phyloP scores from a whole-genome alignment of 1,284 basidiomycete species.

The Cryptococcus hybrid region DNA sequence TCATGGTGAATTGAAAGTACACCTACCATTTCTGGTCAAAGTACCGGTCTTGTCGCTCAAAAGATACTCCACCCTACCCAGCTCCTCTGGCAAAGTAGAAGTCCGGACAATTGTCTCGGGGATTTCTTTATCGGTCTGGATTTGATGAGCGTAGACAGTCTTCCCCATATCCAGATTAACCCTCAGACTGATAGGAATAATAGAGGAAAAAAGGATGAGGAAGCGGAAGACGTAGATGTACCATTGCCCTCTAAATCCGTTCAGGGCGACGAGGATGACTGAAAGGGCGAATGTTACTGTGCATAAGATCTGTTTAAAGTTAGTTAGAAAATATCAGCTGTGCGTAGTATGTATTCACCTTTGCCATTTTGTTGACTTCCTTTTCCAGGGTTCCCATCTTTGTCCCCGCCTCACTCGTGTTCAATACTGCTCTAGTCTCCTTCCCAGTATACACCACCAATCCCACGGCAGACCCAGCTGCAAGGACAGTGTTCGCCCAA shows the following conservation, averaged over 20 bases:
- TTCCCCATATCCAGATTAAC: constrained; percentile 99
- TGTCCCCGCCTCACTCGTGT: constrained; percentile 94
- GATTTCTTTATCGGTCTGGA: constrained; percentile 90
- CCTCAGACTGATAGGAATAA: constrained; percentile 93
- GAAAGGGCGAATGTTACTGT: constrained; percentile 91
- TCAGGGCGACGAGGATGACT: constrained; percentile 86
- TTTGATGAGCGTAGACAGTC: constrained; percentile 93
- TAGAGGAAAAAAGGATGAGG: constrained; percentile 95
- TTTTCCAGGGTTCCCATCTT: constrained; percentile 90
- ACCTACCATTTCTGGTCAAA: constrained; percentile 88
- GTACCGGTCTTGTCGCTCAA: constrained; percentile 98
- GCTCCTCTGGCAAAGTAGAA: constrained; percentile 93
- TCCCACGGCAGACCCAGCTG: constrained; percentile 89
- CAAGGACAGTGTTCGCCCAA: constrained; percentile 97
- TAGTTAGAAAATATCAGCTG: neutral
- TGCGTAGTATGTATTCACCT: constrained; percentile 56
- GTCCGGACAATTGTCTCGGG: constrained; percentile 94
- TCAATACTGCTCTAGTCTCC: constrained; percentile 98
- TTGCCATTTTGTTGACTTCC: constrained; percentile 94
- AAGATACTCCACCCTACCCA: constrained; percentile 94
- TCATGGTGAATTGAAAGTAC: neutral
- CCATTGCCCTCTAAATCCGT: constrained; percentile 95
- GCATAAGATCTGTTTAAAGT: constrained; percentile 56
- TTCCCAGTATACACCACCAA: constrained; percentile 91
- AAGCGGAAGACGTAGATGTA: constrained; percentile 96